phyloP scores from a whole-genome alignment of 108 stramenopile species.

The Nannochloropsis gaditana region DNA sequence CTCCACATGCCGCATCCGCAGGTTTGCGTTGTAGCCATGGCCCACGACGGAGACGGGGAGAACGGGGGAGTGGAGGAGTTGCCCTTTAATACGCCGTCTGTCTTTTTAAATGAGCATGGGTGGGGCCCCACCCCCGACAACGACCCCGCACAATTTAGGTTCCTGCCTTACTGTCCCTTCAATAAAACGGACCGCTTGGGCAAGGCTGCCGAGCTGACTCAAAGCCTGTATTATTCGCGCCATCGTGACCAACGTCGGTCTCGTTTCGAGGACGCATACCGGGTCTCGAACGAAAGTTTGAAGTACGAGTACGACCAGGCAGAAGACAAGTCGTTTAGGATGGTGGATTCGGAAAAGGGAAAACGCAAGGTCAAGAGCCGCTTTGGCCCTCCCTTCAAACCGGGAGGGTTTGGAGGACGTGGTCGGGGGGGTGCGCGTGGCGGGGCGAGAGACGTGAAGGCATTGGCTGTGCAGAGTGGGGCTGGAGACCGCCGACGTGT shows the following conservation, averaged over 20 bases:
- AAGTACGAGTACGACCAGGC: background rate
- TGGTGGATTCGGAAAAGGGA: conserved; percentile 19
- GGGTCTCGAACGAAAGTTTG: conserved; percentile 4
- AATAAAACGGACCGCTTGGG: conserved; percentile 13
- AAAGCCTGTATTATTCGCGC: background rate
- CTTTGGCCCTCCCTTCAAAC: background rate
- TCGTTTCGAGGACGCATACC: background rate
- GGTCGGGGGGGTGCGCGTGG: conserved; percentile 40
- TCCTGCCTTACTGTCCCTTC: conserved; percentile 2
- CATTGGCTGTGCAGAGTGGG: background rate
- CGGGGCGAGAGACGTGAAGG: conserved; percentile 31
- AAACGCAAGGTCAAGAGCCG: background rate
- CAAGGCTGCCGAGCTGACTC: background rate
- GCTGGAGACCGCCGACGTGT: conserved; percentile 49
- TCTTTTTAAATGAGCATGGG: background rate
- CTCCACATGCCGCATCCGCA: background rate
- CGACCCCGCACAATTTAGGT: background rate
- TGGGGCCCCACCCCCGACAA: conserved; percentile 5
- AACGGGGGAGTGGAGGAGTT: background rate
- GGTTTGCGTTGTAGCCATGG: background rate
- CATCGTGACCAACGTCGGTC: background rate
- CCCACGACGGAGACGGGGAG: background rate
- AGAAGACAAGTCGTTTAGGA: background rate
- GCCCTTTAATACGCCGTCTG: background rate
- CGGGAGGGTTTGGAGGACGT: conserved; percentile 49